Base-by-base conservation (phyloP, 2,329 filamentous ascomycete species). In the Aquanectria penicillioides region DNA sequence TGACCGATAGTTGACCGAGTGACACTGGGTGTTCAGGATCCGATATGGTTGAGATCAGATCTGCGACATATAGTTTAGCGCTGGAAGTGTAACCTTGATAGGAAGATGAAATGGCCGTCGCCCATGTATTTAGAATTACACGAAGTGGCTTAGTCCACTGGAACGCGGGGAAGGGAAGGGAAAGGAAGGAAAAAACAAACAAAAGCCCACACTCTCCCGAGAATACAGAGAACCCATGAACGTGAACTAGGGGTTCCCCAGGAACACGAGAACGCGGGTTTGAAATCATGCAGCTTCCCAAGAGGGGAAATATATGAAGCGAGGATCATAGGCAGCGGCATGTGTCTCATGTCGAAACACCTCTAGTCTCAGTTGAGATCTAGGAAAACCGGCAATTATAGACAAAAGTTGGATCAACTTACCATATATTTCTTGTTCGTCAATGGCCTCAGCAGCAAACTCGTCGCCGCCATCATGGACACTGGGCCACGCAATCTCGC, bases 341-440 rank as follows among this genome's bases (percentile, higher is more conserved):
- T 17, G n/a, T 11, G 20, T 34, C 26, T 23, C 48, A 18, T 17
- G 20, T 33, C n/a, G 18, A 41, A 33, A 22, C 18, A 23, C 18
- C n/a, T 34, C 20, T 6, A 41, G 36, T 53, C 22, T 54, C n/a
- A 17, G 28, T 8, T n/a, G 26, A 17, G 34, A 34, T n/a, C 23
- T 6, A 40, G 15, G 18, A 20, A 31, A 22, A 23, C 46, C 20
- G 6, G n/a, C n/a, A n/a, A n/a, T n/a, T n/a, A n/a, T n/a, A n/a
- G n/a, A n/a, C n/a, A n/a, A n/a, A n/a, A n/a, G n/a, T n/a, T n/a
- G n/a, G n/a, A n/a, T n/a, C n/a, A n/a, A n/a, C 80, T 62, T 80
- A 95, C 93, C 93, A 74, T 94, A 99, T 36, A 99, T 94, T 77
- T 99, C 95, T 76, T 97, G 95, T 75, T 96, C 92, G 73, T 99